A percentile compares a stretch with the other conserved stretches of the same genome.
These are phyloP conservation scores for Sporothrix humicola DNA, from an alignment of 2,329 filamentous ascomycete genomes.

Conservation along the genomic window DNA sequence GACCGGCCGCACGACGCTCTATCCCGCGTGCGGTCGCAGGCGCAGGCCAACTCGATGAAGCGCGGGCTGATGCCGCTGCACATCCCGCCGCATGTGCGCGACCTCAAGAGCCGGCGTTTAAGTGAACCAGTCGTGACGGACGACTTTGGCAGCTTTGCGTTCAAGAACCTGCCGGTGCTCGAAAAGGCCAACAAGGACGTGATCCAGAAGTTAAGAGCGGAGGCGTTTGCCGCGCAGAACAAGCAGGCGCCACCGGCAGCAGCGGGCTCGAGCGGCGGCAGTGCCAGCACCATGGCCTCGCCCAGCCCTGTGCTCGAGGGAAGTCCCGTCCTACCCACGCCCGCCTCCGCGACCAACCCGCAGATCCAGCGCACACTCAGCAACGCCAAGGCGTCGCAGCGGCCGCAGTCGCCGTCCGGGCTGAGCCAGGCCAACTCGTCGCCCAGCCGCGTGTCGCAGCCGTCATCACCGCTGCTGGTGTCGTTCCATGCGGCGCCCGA, in stretches of 20 bases:
- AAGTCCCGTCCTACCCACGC: constrained; percentile 73
- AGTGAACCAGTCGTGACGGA: constrained; percentile 89
- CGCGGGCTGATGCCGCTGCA: constrained; percentile 92
- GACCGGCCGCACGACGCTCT: constrained; percentile 94
- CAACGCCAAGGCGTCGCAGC: constrained; percentile 75
- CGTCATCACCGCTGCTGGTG: constrained; percentile 91
- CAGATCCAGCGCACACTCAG: constrained; percentile 83
- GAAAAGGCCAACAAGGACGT: constrained; percentile 99
- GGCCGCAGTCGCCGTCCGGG: constrained; percentile 85
- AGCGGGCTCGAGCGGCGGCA: constrained; percentile 51
- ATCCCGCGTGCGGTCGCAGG: constrained; percentile 84
- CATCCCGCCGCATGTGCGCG: constrained; percentile 94
- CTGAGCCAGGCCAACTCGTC: constrained; percentile 82
- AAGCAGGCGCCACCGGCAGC: constrained; percentile 50
- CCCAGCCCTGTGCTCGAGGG: constrained; percentile 77
- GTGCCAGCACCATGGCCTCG: constrained; percentile 49
- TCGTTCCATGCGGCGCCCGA: constrained; percentile 91
- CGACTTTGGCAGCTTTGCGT: constrained; percentile 95
- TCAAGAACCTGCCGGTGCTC: constrained; percentile 94
- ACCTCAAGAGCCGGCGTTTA: constrained; percentile 82
- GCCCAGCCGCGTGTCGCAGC: constrained; percentile 77
- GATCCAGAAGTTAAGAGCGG: constrained; percentile 91
- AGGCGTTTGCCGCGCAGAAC: constrained; percentile 75
- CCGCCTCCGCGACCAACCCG: constrained; percentile 49
- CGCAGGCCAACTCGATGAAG: constrained; percentile 86